phyloP scores from a whole-genome alignment of 495 filamentous ascomycete genomes.

The Talaromyces ruber region DNA sequence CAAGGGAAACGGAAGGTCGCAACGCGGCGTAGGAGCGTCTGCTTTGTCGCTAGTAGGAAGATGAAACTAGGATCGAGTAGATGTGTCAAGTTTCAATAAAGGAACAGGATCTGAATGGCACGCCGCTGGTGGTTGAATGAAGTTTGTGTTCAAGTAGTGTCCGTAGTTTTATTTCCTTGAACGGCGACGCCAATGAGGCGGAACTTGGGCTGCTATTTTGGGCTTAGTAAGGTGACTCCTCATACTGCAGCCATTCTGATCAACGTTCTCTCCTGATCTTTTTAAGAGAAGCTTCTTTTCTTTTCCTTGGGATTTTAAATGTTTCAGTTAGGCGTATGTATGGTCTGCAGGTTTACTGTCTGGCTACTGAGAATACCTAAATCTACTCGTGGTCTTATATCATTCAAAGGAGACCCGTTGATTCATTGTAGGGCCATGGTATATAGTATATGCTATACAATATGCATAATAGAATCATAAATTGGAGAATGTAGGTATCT shows the following conservation, averaged over 20 bases:
- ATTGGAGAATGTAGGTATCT: slow-evolving; percentile 19
- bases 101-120: background rate
- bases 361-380: background rate
- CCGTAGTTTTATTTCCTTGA: background rate
- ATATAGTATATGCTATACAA: background rate
- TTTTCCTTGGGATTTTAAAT: background rate
- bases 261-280: background rate
- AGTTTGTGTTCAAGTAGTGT: background rate
- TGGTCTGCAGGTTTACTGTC: background rate
- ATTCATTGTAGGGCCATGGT: background rate
- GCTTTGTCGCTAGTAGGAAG: background rate
- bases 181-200: background rate
- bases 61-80: background rate
- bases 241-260: background rate
- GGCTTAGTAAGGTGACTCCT: background rate
- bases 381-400: background rate
- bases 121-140: background rate
- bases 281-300: background rate
- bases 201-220: slow-evolving; percentile 4
- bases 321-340: background rate
- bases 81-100: background rate
- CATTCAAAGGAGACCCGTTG: background rate
- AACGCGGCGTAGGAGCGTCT: background rate
- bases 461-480: background rate
- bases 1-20: background rate